Base-by-base conservation (phyloP, 331 rosid species). In the Acacia pycnantha region DNA sequence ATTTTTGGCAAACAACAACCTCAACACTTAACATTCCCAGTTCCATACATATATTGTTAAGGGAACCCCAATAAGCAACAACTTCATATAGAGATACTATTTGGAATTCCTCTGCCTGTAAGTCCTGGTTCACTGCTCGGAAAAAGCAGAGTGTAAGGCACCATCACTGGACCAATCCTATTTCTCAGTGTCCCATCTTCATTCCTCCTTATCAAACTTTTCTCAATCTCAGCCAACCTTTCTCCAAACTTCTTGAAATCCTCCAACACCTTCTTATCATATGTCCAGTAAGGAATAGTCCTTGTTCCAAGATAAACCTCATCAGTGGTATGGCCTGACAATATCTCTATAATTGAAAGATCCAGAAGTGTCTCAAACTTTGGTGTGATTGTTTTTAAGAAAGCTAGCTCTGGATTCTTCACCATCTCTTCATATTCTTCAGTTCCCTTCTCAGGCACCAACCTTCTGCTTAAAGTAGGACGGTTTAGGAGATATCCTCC, bases 301-400 rank as follows among this genome's bases (percentile, higher is more conserved):
- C 92, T 88, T 48, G 86, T 78, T n/a, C 97, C 97, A 3, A 93
- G 88, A 73, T 93, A 93, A 18, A 86, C 74, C 85, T 91, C 97
- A 37, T 91, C 97, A 22, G 90, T 82, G 21, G 97, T 61, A 40
- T 93, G 97, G 78, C 89, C 85, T 0, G 97, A 93, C 84, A 93
- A 27, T 10, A 91, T 86, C 56, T 93, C 97, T 12, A 93, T 90
- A 10, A 90, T 70, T 4, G 97, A 82, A 22, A 93, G 76, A 14
- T 90, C 93, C 73, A 91, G 69, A 8, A 91, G 76, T 14, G 92
- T 77, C 81, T 89, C 89, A 11, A 86, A 74, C 59, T 90, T 90
- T 15, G 94, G 82, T 58, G 90, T 87, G 59, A 93, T 84, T 62
- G 97, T 93, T 70, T 51, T 89, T 81, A 93, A 73, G 84, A 79